Evolutionary conservation across 73 alveolate species (phyloP).

Genomic region (Urostyla sp.): DNA sequence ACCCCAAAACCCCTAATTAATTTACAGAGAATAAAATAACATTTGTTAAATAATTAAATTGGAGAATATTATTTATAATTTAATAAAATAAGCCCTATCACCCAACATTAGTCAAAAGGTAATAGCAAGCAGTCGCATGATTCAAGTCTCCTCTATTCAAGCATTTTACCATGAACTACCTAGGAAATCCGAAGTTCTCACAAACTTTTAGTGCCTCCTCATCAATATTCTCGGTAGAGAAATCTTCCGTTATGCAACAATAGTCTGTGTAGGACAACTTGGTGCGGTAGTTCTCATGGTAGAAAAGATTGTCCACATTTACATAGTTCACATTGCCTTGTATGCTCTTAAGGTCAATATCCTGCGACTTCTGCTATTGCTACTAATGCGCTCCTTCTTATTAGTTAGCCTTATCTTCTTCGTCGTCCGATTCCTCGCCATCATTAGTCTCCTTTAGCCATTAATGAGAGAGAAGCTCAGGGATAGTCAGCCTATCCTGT

Average conservation of each 20-base stretch:
- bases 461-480: constrained; percentile 84
- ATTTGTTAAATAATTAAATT: too few species aligned
- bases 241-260: constrained; percentile 59
- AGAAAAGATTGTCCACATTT: constrained; percentile 58
- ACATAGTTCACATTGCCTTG: constrained; percentile 57
- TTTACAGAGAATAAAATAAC: too few species aligned
- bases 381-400: neutral
- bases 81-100: too few species aligned
- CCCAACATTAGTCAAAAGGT: constrained; percentile 67
- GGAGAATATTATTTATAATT: too few species aligned
- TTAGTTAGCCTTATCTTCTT: constrained; percentile 11
- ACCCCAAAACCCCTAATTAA: too few species aligned
- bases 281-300: constrained; percentile 54
- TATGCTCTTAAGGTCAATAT: constrained; percentile 59
- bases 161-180: constrained; percentile 70
- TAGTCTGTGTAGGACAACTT: constrained; percentile 58
- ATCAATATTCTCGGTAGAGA: constrained; percentile 55
- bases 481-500: constrained; percentile 78
- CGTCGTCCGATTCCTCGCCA: constrained; percentile 72
- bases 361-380: constrained; percentile 21
- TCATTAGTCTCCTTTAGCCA: constrained; percentile 86
- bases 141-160: constrained; percentile 76
- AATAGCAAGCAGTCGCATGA: constrained; percentile 88
- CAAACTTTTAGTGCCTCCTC: constrained; percentile 56
- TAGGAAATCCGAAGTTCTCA: constrained; percentile 66